Percentiles rank a stretch among this genome's conserved stretches.
phyloP scores from a whole-genome alignment of 2,329 filamentous ascomycete species.

The Trichoderma lentiforme region DNA sequence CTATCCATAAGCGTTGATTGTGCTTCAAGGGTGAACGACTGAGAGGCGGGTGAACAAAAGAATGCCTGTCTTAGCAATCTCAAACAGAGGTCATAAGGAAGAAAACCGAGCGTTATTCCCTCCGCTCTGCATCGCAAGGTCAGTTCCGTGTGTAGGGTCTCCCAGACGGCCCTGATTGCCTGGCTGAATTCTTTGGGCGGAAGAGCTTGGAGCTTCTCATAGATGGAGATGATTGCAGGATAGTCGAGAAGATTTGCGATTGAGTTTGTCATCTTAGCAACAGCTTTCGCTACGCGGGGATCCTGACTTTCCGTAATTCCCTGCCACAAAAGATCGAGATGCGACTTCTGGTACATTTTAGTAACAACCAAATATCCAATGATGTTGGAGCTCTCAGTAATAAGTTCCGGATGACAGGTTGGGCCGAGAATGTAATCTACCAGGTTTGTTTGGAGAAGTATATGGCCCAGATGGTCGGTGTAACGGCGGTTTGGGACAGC shows the following conservation, averaged over 20 bases:
- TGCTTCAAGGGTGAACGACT: conserved; percentile 58
- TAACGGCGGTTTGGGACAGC: conserved; percentile 44
- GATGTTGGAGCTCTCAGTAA: conserved; percentile 75
- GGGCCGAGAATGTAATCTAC: conserved; percentile 86
- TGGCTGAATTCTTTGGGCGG: conserved; percentile 61
- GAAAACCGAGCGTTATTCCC: conserved; percentile 33
- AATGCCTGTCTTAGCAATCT: conserved; percentile 71
- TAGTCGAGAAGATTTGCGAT: conserved; percentile 49
- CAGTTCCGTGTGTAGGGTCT: conserved; percentile 51
- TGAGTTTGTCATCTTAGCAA: conserved; percentile 61
- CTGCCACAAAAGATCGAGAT: conserved; percentile 81
- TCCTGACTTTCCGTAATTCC: conserved; percentile 80
- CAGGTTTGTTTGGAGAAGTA: conserved; percentile 66
- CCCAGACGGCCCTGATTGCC: conserved; percentile 60
- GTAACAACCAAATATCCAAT: conserved; percentile 84
- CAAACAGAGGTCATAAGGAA: conserved; percentile 54
- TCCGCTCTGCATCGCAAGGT: conserved; percentile 43
- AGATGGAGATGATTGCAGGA: conserved; percentile 59
- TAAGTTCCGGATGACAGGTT: conserved; percentile 89
- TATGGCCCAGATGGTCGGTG: conserved; percentile 64
- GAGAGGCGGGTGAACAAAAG: conserved; percentile 49
- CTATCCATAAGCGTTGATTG: conserved; percentile 61
- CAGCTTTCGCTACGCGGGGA: conserved; percentile 76
- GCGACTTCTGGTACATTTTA: conserved; percentile 63
- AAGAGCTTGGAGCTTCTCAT: conserved; percentile 64